A percentile compares a stretch with the other conserved stretches of the same genome.
Evolutionary conservation across 2,329 filamentous ascomycete genomes (phyloP).

Genomic region (Aplosporella prunicola): DNA sequence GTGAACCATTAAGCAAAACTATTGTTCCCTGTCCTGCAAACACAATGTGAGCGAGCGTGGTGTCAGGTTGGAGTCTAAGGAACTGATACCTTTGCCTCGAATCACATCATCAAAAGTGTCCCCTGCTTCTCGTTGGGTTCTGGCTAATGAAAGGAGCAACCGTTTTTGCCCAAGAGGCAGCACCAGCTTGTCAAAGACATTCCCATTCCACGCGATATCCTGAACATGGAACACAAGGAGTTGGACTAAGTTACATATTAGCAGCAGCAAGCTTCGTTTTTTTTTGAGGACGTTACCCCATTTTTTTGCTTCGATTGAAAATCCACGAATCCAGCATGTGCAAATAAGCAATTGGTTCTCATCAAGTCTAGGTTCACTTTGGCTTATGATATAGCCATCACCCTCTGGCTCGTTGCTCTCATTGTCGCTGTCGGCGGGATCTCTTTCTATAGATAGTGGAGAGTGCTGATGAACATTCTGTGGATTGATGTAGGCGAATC

Average conservation of each 20-base stretch:
- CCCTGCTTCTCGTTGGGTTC: constrained; percentile 19
- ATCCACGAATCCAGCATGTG: constrained; percentile 13
- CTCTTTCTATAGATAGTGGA: neutral
- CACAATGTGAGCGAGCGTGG: too few species aligned
- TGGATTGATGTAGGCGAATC: constrained; percentile 3
- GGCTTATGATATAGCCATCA: too few species aligned
- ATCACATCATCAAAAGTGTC: constrained; percentile 40
- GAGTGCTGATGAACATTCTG: too few species aligned
- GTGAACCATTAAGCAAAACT: constrained; percentile 16
- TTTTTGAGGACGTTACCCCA: too few species aligned
- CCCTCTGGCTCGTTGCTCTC: neutral
- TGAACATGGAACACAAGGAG: constrained; percentile 15
- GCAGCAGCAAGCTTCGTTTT: too few species aligned
- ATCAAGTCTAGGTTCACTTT: constrained; percentile 11
- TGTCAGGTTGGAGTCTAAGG: neutral
- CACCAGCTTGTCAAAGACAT: constrained; percentile 23
- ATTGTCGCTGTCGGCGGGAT: constrained; percentile 1
- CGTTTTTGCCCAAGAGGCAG: constrained; percentile 23
- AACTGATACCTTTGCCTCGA: constrained; percentile 37
- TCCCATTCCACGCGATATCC: constrained; percentile 23
- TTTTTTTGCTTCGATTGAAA: constrained; percentile 14
- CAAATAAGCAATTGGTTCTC: constrained; percentile 14
- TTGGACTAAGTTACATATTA: too few species aligned
- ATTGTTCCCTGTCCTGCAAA: constrained; percentile 16
- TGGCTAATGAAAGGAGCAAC: constrained; percentile 23